Evolutionary conservation across 163 green algal species (phyloP).

Genomic region (Coccomyxa subellipsoidea): DNA sequence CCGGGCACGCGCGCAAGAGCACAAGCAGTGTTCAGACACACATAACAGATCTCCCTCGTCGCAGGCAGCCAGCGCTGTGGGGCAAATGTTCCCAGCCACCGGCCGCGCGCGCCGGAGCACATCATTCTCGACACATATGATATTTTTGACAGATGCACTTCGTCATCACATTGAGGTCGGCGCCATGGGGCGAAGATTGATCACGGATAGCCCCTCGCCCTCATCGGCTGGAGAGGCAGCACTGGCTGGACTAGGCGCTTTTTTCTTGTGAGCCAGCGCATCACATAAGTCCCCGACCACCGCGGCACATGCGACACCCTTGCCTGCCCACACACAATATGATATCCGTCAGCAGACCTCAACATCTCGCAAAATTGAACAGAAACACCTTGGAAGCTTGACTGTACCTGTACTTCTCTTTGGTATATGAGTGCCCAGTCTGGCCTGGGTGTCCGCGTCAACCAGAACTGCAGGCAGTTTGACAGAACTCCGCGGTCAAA

Average conservation of each 20-base stretch:
- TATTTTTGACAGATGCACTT: no score
- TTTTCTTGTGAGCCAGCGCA: background rate
- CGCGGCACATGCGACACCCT: background rate
- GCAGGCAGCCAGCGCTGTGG: no score
- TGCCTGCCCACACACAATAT: background rate
- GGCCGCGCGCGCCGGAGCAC: no score
- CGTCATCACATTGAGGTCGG: no score
- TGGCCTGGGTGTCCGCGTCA: background rate
- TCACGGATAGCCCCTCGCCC: no score
- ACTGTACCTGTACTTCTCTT: background rate
- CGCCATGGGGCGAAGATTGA: no score
- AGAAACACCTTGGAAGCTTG: background rate
- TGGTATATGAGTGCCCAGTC: slow-evolving; percentile 8
- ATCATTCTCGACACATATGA: no score
- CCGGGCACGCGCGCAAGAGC: no score
- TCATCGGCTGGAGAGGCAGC: background rate
- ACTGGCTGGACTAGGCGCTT: background rate
- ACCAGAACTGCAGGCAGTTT: slow-evolving; percentile 1
- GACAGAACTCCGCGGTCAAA: slow-evolving; percentile 1
- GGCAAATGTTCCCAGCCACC: no score
- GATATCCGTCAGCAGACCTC: background rate
- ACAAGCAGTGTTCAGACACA: no score
- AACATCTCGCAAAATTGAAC: background rate
- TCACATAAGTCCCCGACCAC: background rate
- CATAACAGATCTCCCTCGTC: no score